Percentiles rank a stretch among this genome's conserved stretches.
phyloP scores from a whole-genome alignment of 345 rosid genomes.

The Limnanthes douglasii region DNA sequence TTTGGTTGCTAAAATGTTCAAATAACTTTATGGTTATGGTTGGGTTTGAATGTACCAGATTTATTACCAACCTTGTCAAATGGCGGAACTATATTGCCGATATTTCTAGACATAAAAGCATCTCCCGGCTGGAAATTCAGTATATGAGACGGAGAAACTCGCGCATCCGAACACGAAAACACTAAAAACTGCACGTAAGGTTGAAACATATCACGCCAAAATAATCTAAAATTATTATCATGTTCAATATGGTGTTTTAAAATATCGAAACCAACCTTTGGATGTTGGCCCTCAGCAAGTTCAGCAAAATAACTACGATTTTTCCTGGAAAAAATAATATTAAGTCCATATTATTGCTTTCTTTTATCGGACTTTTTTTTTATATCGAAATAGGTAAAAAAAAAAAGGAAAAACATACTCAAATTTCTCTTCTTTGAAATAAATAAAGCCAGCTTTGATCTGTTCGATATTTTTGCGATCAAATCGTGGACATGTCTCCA shows the following conservation, averaged over 20 bases:
- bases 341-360: too few relatives aligned
- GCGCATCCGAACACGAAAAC: conserved; percentile 94
- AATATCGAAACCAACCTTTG: too few relatives aligned
- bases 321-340: conserved; percentile 48
- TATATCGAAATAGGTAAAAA: too few relatives aligned
- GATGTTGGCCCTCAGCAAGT: conserved; percentile 77
- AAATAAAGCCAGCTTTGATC: conserved; percentile 56
- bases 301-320: conserved; percentile 41
- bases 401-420: conserved; percentile 28
- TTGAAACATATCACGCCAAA: too few relatives aligned
- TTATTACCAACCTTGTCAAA: conserved; percentile 32
- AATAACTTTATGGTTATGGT: too few relatives aligned
- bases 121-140: conserved; percentile 92
- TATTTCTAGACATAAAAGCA: conserved; percentile 90
- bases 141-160: conserved; percentile 88
- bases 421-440: conserved; percentile 61
- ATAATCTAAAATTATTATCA: too few relatives aligned
- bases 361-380: too few relatives aligned
- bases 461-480: conserved; percentile 33
- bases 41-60: too few relatives aligned
- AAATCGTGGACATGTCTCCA: conserved; percentile 33
- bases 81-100: conserved; percentile 95
- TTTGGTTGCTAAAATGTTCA: too few relatives aligned
- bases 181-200: conserved; percentile 93
- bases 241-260: too few relatives aligned